Percentiles rank a stretch among this genome's conserved stretches.
Evolutionary conservation across 495 filamentous ascomycete species (phyloP).

Genomic region (Physcia stellaris): DNA sequence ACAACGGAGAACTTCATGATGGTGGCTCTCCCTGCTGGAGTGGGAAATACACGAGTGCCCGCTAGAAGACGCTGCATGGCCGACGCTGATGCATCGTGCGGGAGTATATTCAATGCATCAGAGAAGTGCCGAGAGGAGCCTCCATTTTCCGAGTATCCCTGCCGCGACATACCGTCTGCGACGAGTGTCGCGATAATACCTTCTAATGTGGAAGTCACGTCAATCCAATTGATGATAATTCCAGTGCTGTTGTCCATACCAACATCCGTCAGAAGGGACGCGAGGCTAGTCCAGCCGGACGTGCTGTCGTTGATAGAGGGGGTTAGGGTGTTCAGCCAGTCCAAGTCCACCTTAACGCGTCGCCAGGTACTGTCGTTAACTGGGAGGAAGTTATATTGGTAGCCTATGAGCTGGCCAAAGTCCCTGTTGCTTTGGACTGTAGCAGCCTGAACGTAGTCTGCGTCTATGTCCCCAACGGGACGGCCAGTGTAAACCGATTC

Average conservation of each 20-base stretch:
- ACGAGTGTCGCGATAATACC: slow-evolving; percentile 5
- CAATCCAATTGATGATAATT: neutral
- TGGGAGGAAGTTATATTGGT: slow-evolving; percentile 7
- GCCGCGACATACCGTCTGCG: slow-evolving; percentile 7
- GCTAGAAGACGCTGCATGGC: neutral
- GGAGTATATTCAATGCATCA: slow-evolving; percentile 1
- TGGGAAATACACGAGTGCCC: slow-evolving; percentile 4
- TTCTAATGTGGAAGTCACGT: neutral
- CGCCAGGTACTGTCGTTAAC: slow-evolving; percentile 7
- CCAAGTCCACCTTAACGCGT: slow-evolving; percentile 5
- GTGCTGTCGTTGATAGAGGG: slow-evolving; percentile 2
- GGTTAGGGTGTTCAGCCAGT: slow-evolving; percentile 7
- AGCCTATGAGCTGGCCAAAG: neutral
- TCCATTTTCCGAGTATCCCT: slow-evolving; percentile 1
- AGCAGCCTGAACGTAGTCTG: slow-evolving; percentile 5
- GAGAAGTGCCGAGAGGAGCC: neutral
- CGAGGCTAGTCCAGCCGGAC: slow-evolving; percentile 4
- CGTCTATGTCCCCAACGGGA: slow-evolving; percentile 2
- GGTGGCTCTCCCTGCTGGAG: slow-evolving; percentile 1
- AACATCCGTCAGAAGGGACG: slow-evolving; percentile 2
- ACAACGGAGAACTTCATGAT: slow-evolving; percentile 2
- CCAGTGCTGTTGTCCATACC: slow-evolving; percentile 3
- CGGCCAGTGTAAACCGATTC: neutral
- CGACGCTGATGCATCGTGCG: slow-evolving; percentile 1
- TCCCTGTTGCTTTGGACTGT: neutral